These are phyloP conservation scores for Helianthus tuberosus DNA, from an alignment of 129 eudicot species.

Conservation along the genomic window DNA sequence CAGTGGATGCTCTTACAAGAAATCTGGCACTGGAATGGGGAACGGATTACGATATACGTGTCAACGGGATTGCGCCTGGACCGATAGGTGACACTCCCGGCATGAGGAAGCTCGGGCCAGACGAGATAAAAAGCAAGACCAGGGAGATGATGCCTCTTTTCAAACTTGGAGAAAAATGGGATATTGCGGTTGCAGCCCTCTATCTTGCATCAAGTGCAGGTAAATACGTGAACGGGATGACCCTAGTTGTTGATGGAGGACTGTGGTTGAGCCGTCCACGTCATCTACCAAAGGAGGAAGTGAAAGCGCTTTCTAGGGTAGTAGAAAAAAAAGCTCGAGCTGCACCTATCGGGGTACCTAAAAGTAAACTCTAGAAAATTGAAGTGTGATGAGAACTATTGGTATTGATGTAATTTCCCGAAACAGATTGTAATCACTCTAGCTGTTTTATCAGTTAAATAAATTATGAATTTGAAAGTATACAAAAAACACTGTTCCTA, in stretches of 20 bases:
- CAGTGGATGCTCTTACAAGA: conserved; percentile 37
- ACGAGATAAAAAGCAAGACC: conserved; percentile 50
- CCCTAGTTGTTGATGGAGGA: conserved; percentile 82
- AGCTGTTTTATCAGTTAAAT: too few species aligned
- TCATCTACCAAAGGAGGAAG: conserved; percentile 74
- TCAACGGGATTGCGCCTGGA: conserved; percentile 97
- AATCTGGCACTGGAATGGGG: conserved; percentile 98
- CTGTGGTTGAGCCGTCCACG: conserved; percentile 91
- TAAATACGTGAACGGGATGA: conserved; percentile 80
- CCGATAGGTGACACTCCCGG: conserved; percentile 89
- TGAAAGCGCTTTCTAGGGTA: conserved; percentile 70
- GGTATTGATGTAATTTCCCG: too few species aligned
- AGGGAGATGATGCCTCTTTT: conserved; percentile 58
- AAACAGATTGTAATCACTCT: too few species aligned
- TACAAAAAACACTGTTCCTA: too few species aligned
- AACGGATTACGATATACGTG: conserved; percentile 89
- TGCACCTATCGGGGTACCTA: conserved; percentile 70
- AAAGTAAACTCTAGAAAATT: too few species aligned
- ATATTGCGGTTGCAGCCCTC: conserved; percentile 91
- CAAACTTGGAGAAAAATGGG: conserved; percentile 95
- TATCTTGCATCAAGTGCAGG: conserved; percentile 96
- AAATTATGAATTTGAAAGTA: too few species aligned
- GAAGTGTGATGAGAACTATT: too few species aligned
- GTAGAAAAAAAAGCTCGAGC: conserved; percentile 75
- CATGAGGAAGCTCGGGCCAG: conserved; percentile 80